Conservation (phyloP, 169 alveolate species). For the Pseudocohnilembus persalinus region DNA sequence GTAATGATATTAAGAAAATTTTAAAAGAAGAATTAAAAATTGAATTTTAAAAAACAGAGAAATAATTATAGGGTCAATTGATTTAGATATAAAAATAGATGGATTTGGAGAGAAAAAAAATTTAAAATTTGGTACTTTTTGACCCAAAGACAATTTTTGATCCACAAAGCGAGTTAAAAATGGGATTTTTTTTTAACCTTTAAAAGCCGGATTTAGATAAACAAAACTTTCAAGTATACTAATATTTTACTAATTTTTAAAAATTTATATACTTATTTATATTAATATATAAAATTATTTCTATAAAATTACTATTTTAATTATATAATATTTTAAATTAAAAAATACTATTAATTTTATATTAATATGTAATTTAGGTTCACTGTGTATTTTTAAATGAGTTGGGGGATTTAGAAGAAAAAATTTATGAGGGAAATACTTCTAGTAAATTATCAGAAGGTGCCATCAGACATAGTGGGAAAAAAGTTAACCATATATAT, state of each 20-base stretch:
- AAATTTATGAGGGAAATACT: background rate
- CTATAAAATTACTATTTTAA: no score
- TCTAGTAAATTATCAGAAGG: background rate
- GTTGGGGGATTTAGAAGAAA: background rate
- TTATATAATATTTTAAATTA: no score
- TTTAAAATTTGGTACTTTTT: background rate
- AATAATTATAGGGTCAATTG: no score
- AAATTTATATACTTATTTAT: no score
- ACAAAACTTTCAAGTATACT: background rate
- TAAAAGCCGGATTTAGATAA: background rate
- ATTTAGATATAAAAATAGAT: background rate
- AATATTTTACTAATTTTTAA: no score
- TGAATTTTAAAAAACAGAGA: no score
- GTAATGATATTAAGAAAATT: no score
- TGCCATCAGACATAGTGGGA: background rate
- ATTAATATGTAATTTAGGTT: no score
- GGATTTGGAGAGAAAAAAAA: background rate
- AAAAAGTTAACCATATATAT: background rate
- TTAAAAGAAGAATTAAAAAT: no score
- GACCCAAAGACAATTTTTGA: background rate
- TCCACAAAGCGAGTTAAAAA: background rate
- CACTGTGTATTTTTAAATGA: background rate
- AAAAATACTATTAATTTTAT: no score
- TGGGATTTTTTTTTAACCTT: background rate
- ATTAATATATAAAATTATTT: no score